These are phyloP conservation scores for Pichia sp. DNA, from an alignment of 1,139 yeast species.

Conservation along the genomic window DNA sequence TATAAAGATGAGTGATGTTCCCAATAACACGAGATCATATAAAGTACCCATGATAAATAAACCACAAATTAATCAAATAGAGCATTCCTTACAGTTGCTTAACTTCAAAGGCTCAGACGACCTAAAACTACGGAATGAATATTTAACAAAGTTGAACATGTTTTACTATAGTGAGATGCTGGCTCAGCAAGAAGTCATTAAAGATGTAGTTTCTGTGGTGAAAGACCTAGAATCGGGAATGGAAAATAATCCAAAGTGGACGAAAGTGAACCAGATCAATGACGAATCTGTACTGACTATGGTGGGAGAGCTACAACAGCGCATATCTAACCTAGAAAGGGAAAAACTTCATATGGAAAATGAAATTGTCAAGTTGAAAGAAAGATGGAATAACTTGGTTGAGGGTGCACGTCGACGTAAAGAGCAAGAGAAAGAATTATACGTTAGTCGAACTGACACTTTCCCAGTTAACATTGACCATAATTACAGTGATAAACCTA, in stretches of 20 bases:
- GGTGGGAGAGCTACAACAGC: slow-evolving; percentile 26
- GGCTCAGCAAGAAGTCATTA: slow-evolving; percentile 27
- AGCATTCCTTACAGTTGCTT: slow-evolving; percentile 30
- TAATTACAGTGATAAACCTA: not conserved
- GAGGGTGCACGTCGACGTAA: slow-evolving; percentile 40
- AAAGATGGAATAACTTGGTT: slow-evolving; percentile 45
- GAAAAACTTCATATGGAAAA: slow-evolving; percentile 33
- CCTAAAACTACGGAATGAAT: slow-evolving; percentile 21
- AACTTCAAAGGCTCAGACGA: slow-evolving; percentile 27
- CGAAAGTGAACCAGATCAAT: slow-evolving; percentile 6
- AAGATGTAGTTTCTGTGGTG: slow-evolving; percentile 20
- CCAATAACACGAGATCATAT: slow-evolving; percentile 17
- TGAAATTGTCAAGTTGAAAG: slow-evolving; percentile 39
- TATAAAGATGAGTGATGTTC: slow-evolving; percentile 12
- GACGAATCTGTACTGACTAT: slow-evolving; percentile 11
- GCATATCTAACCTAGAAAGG: slow-evolving; percentile 25
- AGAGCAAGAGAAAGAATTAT: slow-evolving; percentile 19
- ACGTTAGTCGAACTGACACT: not conserved
- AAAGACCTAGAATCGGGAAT: slow-evolving; percentile 9
- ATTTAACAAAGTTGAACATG: slow-evolving; percentile 25
- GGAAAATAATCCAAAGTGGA: slow-evolving; percentile 7
- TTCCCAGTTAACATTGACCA: not conserved
- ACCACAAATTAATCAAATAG: slow-evolving; percentile 26
- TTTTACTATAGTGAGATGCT: slow-evolving; percentile 29
- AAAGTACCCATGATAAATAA: slow-evolving; percentile 26